Percentiles rank a stretch among this genome's conserved stretches.
Evolutionary conservation across 371 early-diverging fungal species (phyloP).

Genomic region (Umbelopsis sp.): DNA sequence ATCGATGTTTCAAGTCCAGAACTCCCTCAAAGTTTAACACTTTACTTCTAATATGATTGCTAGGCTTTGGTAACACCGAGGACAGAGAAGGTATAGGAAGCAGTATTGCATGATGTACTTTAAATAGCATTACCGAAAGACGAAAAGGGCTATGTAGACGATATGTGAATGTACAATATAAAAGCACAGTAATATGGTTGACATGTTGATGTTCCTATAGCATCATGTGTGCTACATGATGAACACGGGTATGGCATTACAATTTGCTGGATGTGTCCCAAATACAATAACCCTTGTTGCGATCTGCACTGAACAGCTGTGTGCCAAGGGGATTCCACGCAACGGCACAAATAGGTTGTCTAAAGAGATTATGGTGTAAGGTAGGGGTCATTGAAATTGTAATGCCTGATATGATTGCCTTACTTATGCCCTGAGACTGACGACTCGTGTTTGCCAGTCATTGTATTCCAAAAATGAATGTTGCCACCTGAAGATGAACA

Average conservation of each 20-base stretch:
- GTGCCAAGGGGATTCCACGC: constrained; percentile 56
- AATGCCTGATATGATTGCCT: constrained; percentile 20
- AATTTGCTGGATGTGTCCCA: constrained; percentile 38
- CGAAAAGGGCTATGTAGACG: too few relatives aligned
- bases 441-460: constrained; percentile 53
- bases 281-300: constrained; percentile 54
- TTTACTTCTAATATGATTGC: too few relatives aligned
- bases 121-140: too few relatives aligned
- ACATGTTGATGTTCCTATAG: too few relatives aligned
- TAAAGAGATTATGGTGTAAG: constrained; percentile 16
- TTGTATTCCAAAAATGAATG: constrained; percentile 77
- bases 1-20: too few relatives aligned
- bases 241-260: background rate
- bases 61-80: too few relatives aligned
- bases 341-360: constrained; percentile 48
- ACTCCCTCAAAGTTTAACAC: too few relatives aligned
- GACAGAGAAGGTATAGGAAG: too few relatives aligned
- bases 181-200: too few relatives aligned
- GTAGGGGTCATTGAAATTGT: background rate
- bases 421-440: constrained; percentile 60
- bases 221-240: background rate
- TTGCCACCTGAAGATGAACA: constrained; percentile 63
- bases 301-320: constrained; percentile 66
- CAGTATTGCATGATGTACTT: too few relatives aligned
- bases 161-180: too few relatives aligned